Evolutionary conservation across 495 filamentous ascomycete species (phyloP).

Genomic region (Penicillium angulare): DNA sequence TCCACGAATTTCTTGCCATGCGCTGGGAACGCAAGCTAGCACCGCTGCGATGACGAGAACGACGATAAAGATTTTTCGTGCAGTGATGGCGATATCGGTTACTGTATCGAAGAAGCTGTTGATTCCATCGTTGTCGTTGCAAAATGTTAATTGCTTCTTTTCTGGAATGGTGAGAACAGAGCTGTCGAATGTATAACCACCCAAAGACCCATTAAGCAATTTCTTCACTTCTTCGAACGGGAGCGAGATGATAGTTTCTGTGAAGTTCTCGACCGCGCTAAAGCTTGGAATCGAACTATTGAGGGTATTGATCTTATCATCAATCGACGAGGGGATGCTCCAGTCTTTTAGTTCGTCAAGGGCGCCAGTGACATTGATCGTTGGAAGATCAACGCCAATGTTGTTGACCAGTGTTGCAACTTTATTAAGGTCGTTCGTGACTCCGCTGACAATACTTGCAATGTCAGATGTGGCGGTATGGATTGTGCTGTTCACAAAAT

Average conservation of each 20-base stretch:
- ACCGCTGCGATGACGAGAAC: slow-evolving; percentile 68
- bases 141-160: slow-evolving; percentile 83
- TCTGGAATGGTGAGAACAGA: slow-evolving; percentile 73
- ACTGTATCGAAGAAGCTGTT: slow-evolving; percentile 81
- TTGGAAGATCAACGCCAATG: slow-evolving; percentile 42
- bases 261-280: slow-evolving; percentile 74
- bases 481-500: slow-evolving; percentile 72
- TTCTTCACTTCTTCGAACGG: slow-evolving; percentile 79
- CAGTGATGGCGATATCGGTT: slow-evolving; percentile 54
- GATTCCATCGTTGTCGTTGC: slow-evolving; percentile 79
- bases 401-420: slow-evolving; percentile 47
- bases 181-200: slow-evolving; percentile 72
- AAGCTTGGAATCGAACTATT: slow-evolving; percentile 82
- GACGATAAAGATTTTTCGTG: slow-evolving; percentile 71
- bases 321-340: slow-evolving; percentile 62
- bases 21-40: slow-evolving; percentile 72
- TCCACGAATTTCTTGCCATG: slow-evolving; percentile 73
- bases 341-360: slow-evolving; percentile 67
- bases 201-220: slow-evolving; percentile 63
- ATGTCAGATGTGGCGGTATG: slow-evolving; percentile 48
- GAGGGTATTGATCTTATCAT: slow-evolving; percentile 61
- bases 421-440: slow-evolving; percentile 54
- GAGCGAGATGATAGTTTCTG: slow-evolving; percentile 62
- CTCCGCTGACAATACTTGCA: slow-evolving; percentile 45
- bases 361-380: slow-evolving; percentile 56